phyloP scores from a whole-genome alignment of 164 flowering plant genomes.

The Cinnamomum micranthum region DNA sequence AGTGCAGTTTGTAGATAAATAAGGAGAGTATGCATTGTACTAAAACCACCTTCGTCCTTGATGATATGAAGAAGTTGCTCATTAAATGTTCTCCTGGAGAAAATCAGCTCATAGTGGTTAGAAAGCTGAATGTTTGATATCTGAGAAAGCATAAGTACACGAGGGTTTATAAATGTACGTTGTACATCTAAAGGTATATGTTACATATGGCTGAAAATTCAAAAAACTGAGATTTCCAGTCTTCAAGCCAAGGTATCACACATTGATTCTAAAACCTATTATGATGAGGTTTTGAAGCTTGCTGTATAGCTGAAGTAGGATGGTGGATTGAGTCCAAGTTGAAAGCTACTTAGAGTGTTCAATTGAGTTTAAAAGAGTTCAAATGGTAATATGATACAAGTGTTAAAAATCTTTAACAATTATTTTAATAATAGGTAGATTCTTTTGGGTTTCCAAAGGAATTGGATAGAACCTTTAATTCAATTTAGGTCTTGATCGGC shows the following conservation, averaged over 20 bases:
- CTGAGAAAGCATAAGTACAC: neutral
- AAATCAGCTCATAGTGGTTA: conserved; percentile 1
- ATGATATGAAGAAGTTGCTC: conserved; percentile 61
- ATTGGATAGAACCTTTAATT: too few relatives aligned
- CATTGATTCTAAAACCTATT: too few relatives aligned
- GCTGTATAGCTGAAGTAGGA: too few relatives aligned
- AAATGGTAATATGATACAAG: too few relatives aligned
- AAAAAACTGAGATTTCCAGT: neutral
- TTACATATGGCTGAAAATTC: neutral
- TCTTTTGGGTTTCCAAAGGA: too few relatives aligned
- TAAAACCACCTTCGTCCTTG: conserved; percentile 65
- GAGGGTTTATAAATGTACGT: neutral
- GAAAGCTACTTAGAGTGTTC: too few relatives aligned
- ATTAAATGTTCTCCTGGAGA: conserved; percentile 60
- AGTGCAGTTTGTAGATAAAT: conserved; percentile 56
- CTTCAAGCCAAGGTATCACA: neutral
- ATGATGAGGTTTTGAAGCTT: too few relatives aligned
- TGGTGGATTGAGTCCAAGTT: too few relatives aligned
- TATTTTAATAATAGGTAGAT: too few relatives aligned
- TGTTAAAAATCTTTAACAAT: too few relatives aligned
- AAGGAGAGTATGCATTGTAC: conserved; percentile 71
- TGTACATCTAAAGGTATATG: neutral
- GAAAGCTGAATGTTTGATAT: neutral
- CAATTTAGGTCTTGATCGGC: too few relatives aligned
- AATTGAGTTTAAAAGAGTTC: too few relatives aligned